phyloP scores from a whole-genome alignment of 768 basidiomycete genomes.

The Hemileccinum impolitum region DNA sequence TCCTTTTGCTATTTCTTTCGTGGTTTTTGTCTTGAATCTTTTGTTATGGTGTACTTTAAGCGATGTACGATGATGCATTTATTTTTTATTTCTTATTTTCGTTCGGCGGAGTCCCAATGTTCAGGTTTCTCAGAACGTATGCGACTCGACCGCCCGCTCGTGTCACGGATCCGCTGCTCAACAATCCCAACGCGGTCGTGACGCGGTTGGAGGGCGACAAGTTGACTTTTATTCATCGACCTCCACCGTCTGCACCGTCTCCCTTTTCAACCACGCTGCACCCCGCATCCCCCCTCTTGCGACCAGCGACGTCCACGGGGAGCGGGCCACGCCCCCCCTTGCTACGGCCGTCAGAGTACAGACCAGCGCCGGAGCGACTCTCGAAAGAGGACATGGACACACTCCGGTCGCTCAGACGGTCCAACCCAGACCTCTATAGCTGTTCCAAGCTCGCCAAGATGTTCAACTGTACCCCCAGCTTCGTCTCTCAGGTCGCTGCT shows the following conservation, averaged over 20 bases:
- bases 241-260: constrained; percentile 74
- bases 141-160: constrained; percentile 52
- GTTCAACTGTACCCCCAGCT: constrained; percentile 70
- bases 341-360: constrained; percentile 40
- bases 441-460: constrained; percentile 65
- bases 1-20: not conserved
- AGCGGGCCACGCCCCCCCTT: constrained; percentile 45
- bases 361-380: constrained; percentile 36
- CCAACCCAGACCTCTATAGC: constrained; percentile 58
- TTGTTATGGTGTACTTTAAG: constrained; percentile 24
- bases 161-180: constrained; percentile 53
- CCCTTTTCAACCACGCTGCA: constrained; percentile 67
- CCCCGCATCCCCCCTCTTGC: constrained; percentile 71
- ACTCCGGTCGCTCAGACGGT: constrained; percentile 55
- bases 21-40: no score
- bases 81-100: no score
- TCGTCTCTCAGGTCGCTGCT: constrained; percentile 64
- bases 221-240: constrained; percentile 79
- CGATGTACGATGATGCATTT: constrained; percentile 21
- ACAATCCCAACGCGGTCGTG: constrained; percentile 50
- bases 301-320: constrained; percentile 31
- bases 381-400: constrained; percentile 52
- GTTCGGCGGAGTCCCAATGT: no score
- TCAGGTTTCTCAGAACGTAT: constrained; percentile 33
- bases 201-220: constrained; percentile 48